These are phyloP conservation scores for Ustilago nuda DNA, from an alignment of 1,284 basidiomycete species.

Conservation along the genomic window DNA sequence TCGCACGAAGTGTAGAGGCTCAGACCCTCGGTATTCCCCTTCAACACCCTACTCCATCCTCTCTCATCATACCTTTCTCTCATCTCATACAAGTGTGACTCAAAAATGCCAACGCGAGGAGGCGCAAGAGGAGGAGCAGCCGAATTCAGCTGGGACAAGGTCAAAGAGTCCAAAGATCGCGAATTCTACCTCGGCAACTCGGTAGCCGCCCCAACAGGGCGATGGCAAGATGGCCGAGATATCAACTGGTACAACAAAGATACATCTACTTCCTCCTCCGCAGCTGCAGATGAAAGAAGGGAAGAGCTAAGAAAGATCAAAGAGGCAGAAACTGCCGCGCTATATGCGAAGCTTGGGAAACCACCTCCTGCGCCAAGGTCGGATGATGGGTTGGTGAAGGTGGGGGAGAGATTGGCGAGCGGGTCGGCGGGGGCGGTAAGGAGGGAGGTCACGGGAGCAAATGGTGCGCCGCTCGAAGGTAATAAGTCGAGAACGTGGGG, in stretches of 20 bases:
- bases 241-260: conserved; percentile 69
- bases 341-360: conserved; percentile 53
- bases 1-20: conserved; percentile 22
- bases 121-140: conserved; percentile 66
- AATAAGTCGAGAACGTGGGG: conserved; percentile 28
- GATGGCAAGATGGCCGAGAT: conserved; percentile 66
- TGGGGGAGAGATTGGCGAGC: conserved; percentile 38
- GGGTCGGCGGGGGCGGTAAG: conserved; percentile 27
- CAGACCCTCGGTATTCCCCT: background rate
- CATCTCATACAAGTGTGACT: too few species aligned
- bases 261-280: conserved; percentile 3
- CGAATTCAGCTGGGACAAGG: conserved; percentile 66
- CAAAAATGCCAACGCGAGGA: conserved; percentile 44
- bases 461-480: conserved; percentile 32
- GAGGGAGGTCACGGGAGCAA: conserved; percentile 46
- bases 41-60: background rate
- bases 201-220: conserved; percentile 64
- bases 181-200: conserved; percentile 68
- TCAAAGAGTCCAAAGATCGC: conserved; percentile 64
- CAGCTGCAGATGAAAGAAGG: conserved; percentile 41
- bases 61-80: background rate
- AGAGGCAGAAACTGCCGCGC: conserved; percentile 59
- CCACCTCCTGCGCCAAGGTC: conserved; percentile 19
- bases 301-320: conserved; percentile 62
- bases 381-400: conserved; percentile 2